Conservation (phyloP, 1,139 yeast genomes). For the Petasospora fabianii region DNA sequence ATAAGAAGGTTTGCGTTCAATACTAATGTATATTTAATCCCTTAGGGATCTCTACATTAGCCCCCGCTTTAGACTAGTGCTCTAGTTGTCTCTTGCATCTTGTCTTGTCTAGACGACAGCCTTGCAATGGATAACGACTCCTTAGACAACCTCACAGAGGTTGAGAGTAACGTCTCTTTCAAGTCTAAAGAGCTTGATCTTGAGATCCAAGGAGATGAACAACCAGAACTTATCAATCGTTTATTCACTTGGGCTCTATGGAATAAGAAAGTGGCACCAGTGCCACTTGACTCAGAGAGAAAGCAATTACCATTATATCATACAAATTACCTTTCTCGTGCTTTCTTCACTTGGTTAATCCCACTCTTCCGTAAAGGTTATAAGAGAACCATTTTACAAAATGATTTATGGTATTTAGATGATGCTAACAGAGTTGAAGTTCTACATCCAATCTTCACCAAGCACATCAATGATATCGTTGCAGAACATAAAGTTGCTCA, state of each 20-base stretch:
- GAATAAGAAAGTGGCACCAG: constrained; percentile 40
- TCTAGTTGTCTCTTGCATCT: no score
- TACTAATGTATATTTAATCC: no score
- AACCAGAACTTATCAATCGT: constrained; percentile 31
- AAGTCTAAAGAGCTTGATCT: constrained; percentile 1
- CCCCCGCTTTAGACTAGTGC: no score
- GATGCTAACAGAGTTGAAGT: constrained; percentile 45
- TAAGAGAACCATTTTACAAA: constrained; percentile 56
- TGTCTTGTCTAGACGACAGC: no score
- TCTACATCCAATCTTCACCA: constrained; percentile 36
- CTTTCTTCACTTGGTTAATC: constrained; percentile 54
- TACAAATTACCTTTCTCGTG: constrained; percentile 32
- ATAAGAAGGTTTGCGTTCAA: no score
- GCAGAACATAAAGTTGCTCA: constrained; percentile 9
- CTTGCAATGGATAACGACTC: background rate
- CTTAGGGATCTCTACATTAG: no score
- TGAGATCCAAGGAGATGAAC: constrained; percentile 2
- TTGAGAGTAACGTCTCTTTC: background rate
- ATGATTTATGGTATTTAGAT: constrained; percentile 57
- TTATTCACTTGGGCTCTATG: constrained; percentile 36
- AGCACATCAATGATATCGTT: constrained; percentile 34
- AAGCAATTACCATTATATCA: constrained; percentile 41
- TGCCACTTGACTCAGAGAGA: constrained; percentile 51
- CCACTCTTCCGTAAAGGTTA: constrained; percentile 62
- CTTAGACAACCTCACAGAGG: background rate